phyloP scores from a whole-genome alignment of 805 yeast species.

The Blastobotrys mokoenaii region DNA sequence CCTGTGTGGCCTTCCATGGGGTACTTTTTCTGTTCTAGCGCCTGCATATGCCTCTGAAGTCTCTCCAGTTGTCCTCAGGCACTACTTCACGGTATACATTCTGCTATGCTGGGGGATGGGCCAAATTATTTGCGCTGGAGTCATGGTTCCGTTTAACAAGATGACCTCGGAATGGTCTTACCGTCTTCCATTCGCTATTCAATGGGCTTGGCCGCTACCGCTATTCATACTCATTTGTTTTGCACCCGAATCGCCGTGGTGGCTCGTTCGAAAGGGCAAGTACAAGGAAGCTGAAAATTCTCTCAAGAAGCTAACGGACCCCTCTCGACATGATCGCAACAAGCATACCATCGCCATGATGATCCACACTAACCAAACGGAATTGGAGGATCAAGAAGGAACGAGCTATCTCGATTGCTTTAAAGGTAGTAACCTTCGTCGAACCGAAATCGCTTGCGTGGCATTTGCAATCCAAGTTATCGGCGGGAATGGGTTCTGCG shows the following conservation, averaged over 20 bases:
- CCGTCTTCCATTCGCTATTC: constrained; percentile 48
- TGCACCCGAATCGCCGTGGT: constrained; percentile 52
- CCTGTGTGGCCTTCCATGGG: constrained; percentile 39
- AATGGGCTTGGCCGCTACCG: constrained; percentile 51
- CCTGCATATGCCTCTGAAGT: constrained; percentile 49
- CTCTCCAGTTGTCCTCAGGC: constrained; percentile 42
- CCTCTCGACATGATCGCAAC: neutral
- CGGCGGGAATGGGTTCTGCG: constrained; percentile 28
- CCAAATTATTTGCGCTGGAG: constrained; percentile 46
- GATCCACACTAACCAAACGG: constrained; percentile 35
- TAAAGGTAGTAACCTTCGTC: constrained; percentile 37
- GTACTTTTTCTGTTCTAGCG: constrained; percentile 41
- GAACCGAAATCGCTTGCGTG: constrained; percentile 41
- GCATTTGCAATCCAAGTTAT: constrained; percentile 38
- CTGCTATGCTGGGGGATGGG: constrained; percentile 52
- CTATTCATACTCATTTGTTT: constrained; percentile 27
- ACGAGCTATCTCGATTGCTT: constrained; percentile 35
- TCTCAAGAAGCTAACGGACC: constrained; percentile 13
- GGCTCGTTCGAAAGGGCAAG: constrained; percentile 39
- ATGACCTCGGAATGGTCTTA: constrained; percentile 33
- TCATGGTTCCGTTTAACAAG: constrained; percentile 31
- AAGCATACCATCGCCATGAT: constrained; percentile 34
- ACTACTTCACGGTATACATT: constrained; percentile 41
- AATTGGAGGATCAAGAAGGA: constrained; percentile 15
- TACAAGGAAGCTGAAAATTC: constrained; percentile 36